Conservation (phyloP, 2,329 filamentous ascomycete species). For the Plenodomus biglobosus region DNA sequence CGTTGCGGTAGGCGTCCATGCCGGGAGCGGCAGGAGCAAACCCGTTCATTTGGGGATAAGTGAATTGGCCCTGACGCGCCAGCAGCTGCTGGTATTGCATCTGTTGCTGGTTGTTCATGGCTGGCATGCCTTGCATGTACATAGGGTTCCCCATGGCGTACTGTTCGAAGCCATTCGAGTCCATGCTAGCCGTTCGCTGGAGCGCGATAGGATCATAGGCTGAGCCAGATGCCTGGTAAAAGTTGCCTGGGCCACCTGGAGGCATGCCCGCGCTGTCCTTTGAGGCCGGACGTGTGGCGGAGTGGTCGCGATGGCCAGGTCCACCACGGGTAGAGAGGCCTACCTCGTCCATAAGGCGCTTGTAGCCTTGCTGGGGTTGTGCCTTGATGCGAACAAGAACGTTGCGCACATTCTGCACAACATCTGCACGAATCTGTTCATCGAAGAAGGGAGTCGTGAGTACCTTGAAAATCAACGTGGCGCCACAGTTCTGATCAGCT, state of each 20-base stretch:
- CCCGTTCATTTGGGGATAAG: constrained; percentile 49
- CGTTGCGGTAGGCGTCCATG: constrained; percentile 49
- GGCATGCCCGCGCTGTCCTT: constrained; percentile 37
- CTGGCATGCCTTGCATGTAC: constrained; percentile 43
- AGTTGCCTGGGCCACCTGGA: constrained; percentile 37
- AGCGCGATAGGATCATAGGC: constrained; percentile 48
- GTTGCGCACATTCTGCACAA: constrained; percentile 87
- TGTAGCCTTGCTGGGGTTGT: constrained; percentile 93
- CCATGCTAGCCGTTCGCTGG: constrained; percentile 53
- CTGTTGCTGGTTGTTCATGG: constrained; percentile 49
- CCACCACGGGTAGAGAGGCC: constrained; percentile 68
- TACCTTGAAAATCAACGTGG: constrained; percentile 97
- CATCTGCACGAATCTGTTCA: constrained; percentile 81
- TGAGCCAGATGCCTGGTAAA: constrained; percentile 41
- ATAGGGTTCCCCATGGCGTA: constrained; percentile 44
- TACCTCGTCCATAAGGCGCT: constrained; percentile 98
- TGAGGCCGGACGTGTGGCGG: constrained; percentile 42
- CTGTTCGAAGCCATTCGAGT: constrained; percentile 52
- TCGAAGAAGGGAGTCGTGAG: constrained; percentile 97
- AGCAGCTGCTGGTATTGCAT: constrained; percentile 62
- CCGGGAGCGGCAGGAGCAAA: constrained; percentile 45
- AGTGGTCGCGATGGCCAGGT: constrained; percentile 42
- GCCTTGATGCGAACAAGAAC: constrained; percentile 89
- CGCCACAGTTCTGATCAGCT: constrained; percentile 86
- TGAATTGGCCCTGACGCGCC: constrained; percentile 50